phyloP scores from a whole-genome alignment of 176 grass and related monocot genomes.

The Oryza meyeriana region DNA sequence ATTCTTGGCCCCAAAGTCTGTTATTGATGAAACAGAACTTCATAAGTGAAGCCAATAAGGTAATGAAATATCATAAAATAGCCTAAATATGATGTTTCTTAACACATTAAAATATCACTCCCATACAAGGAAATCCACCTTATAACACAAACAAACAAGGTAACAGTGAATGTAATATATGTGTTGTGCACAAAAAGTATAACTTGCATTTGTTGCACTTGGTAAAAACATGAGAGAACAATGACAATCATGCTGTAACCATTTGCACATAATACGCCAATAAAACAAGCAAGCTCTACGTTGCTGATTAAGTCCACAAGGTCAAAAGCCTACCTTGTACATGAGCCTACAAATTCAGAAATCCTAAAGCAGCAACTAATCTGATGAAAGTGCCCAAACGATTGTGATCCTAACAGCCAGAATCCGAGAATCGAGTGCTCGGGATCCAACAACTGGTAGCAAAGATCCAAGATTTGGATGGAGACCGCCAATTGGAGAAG shows the following conservation, averaged over 20 bases:
- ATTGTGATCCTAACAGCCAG: not conserved
- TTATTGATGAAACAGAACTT: constrained; percentile 5
- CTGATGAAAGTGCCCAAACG: not conserved
- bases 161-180: not conserved
- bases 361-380: not conserved
- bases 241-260: not conserved
- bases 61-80: not conserved
- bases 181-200: not conserved
- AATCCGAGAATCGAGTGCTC: not conserved
- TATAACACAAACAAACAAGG: not conserved
- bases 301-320: not conserved
- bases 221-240: not conserved
- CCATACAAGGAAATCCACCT: not conserved
- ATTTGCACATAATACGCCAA: not conserved
- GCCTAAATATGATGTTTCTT: not conserved
- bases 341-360: not conserved
- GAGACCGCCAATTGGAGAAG: not conserved
- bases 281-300: not conserved
- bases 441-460: not conserved
- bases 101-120: not conserved
- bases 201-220: not conserved
- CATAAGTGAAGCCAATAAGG: constrained; percentile 7
- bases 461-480: not conserved
- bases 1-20: constrained; percentile 84
- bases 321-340: not conserved